A percentile compares a stretch with the other conserved stretches of the same genome.
Evolutionary conservation across 2,329 filamentous ascomycete genomes (phyloP).

Genomic region (Claviceps fusiformis): DNA sequence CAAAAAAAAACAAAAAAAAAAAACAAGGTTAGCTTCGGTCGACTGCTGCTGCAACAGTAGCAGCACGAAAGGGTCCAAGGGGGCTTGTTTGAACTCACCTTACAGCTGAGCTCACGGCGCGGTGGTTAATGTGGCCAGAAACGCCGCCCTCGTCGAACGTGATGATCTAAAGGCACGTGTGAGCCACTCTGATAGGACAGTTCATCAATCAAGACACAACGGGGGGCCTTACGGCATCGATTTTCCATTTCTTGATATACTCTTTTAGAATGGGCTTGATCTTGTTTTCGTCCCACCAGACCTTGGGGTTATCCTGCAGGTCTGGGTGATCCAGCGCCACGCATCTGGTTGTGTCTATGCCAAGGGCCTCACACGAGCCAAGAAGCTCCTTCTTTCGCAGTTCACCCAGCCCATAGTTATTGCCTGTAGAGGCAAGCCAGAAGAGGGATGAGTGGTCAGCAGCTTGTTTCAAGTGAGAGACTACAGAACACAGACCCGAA

Average conservation of each 20-base stretch:
- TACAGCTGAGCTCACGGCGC: slow-evolving; percentile 24
- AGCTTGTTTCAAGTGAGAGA: neutral
- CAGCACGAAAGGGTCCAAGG: neutral
- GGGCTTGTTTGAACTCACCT: slow-evolving; percentile 14
- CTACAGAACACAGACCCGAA: neutral
- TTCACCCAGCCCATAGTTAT: slow-evolving; percentile 20
- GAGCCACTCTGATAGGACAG: neutral
- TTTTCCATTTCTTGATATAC: slow-evolving; percentile 22
- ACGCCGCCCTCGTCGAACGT: slow-evolving; percentile 27
- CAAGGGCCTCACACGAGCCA: slow-evolving; percentile 16
- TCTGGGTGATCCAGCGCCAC: slow-evolving; percentile 20
- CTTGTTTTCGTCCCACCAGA: slow-evolving; percentile 23
- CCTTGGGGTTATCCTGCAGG: slow-evolving; percentile 23
- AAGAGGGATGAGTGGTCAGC: neutral
- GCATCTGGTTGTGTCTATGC: slow-evolving; percentile 16
- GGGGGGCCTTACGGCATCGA: slow-evolving; percentile 18
- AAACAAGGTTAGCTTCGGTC: neutral
- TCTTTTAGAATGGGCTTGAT: slow-evolving; percentile 19
- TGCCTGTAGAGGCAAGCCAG: slow-evolving; percentile 8
- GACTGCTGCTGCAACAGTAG: neutral
- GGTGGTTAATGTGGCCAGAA: slow-evolving; percentile 26
- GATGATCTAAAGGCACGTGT: slow-evolving; percentile 17
- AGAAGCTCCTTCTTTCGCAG: slow-evolving; percentile 15
- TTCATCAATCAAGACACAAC: neutral
- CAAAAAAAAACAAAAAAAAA: neutral